Base-by-base conservation (phyloP, 2,329 filamentous ascomycete genomes). In the Colletotrichum acutatum region DNA sequence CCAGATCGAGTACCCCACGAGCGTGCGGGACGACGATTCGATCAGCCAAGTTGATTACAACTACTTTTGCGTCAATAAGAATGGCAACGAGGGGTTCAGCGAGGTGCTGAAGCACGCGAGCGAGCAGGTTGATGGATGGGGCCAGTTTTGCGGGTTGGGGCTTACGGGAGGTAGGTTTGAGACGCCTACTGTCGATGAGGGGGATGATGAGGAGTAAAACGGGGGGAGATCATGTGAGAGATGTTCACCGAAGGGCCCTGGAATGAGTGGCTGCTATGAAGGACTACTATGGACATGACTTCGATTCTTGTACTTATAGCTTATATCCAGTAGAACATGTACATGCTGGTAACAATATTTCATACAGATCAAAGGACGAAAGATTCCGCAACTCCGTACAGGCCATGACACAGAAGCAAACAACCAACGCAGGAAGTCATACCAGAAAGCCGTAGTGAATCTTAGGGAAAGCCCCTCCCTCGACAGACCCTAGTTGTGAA, bases 1-100 rank as follows among this genome's bases (percentile, higher is more conserved):
- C 42, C 79, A 81, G 75, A 80, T 82, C 58, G 80, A 82, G 76
- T 82, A 82, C 46, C 80, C 80, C 24, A 76, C 74, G 8, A 81
- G 79, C 28, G 70, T 70, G 28, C 75, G 77, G 12, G 74, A 76
- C 60, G 74, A 66, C 5, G 76, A 77, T n/a, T 66, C 72, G 26
- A 66, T 81, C 42, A 78, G 77, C 59, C 59, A 74, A 5, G 74
- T 74, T 5, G 79, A 81, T 56, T 72, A 76, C 24, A 60, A 69
- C 22, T 78, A 76, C 68, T 81, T 79, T 74, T 81, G 79, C 54
- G 70, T 61, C 16, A 62, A 71, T 52, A 68, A 75, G 52, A 68
- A 74, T 28, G 78, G 78, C 57, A 79, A 81, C 61, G 74, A 77
- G 64, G 77, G 75, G 14, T 81, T 80, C 74, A 80, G 79, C 74